These are phyloP conservation scores for Silene uniflora DNA, from an alignment of 148 eudicot species.

Conservation along the genomic window DNA sequence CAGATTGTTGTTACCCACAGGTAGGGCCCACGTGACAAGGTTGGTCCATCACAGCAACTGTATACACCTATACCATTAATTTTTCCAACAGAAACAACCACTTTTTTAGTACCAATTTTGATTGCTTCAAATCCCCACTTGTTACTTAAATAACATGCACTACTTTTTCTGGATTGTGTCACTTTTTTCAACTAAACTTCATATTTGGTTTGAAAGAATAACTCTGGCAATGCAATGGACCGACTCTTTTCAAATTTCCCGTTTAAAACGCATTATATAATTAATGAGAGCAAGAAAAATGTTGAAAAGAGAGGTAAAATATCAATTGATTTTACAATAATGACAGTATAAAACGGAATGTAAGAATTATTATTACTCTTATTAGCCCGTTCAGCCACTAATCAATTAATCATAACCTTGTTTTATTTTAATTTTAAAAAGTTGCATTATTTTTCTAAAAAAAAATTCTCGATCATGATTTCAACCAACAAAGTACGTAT, in stretches of 20 bases:
- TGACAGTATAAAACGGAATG: too few species aligned
- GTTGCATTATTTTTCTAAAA: too few species aligned
- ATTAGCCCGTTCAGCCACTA: too few species aligned
- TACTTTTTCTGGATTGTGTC: background rate
- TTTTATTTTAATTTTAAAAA: too few species aligned
- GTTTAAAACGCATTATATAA: too few species aligned
- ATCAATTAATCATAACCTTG: too few species aligned
- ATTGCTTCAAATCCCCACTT: background rate
- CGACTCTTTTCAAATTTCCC: too few species aligned
- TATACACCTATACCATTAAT: conserved; percentile 58
- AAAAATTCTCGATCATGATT: background rate
- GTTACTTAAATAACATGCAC: background rate
- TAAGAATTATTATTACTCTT: too few species aligned
- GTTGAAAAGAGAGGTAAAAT: too few species aligned
- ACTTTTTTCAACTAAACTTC: background rate
- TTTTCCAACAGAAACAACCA: background rate
- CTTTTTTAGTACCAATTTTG: background rate
- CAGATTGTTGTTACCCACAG: conserved; percentile 58
- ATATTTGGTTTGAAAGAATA: background rate
- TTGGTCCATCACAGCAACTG: conserved; percentile 91
- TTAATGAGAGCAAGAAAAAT: too few species aligned
- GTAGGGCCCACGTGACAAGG: conserved; percentile 81
- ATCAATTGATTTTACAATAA: too few species aligned
- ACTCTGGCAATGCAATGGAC: too few species aligned
- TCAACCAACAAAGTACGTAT: background rate